Evolutionary conservation across 495 filamentous ascomycete species (phyloP).

Genomic region (Aspergillus incahuasiensis): DNA sequence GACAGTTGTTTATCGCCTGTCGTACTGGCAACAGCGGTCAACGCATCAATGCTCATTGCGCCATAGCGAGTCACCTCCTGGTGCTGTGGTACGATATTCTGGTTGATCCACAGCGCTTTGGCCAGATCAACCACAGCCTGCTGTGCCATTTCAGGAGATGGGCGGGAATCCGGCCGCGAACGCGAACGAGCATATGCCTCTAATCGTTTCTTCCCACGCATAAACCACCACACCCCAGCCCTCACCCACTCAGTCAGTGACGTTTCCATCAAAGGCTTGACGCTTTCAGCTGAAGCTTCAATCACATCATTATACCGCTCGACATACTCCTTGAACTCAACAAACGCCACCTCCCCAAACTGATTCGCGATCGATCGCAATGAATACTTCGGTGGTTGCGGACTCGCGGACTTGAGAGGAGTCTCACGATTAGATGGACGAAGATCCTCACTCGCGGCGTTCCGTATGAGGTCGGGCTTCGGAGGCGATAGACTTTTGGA

Average conservation of each 20-base stretch:
- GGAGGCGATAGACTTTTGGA: slow-evolving; percentile 13
- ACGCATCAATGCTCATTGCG: slow-evolving; percentile 38
- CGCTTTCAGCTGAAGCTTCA: slow-evolving; percentile 62
- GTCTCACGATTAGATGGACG: slow-evolving; percentile 22
- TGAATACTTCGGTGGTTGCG: slow-evolving; percentile 39
- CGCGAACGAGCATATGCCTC: slow-evolving; percentile 65
- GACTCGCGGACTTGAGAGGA: slow-evolving; percentile 21
- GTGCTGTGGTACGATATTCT: slow-evolving; percentile 54
- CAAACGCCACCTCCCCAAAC: slow-evolving; percentile 58
- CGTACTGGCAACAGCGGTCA: slow-evolving; percentile 39
- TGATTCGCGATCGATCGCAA: slow-evolving; percentile 38
- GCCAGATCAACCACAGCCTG: slow-evolving; percentile 76
- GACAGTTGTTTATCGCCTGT: slow-evolving; percentile 45
- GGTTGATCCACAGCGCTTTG: slow-evolving; percentile 77
- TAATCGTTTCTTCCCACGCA: slow-evolving; percentile 66
- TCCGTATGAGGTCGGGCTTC: slow-evolving; percentile 10
- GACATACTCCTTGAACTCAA: slow-evolving; percentile 62
- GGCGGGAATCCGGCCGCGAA: slow-evolving; percentile 29
- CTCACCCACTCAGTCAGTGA: slow-evolving; percentile 61
- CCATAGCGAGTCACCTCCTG: slow-evolving; percentile 49
- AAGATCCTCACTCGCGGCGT: slow-evolving; percentile 4
- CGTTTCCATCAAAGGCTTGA: slow-evolving; percentile 56
- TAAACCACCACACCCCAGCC: slow-evolving; percentile 81
- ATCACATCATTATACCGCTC: slow-evolving; percentile 65
- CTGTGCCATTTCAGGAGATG: slow-evolving; percentile 28